These are phyloP conservation scores for Pterocarpus macrocarpus DNA, from an alignment of 306 rosid genomes.

Conservation along the genomic window DNA sequence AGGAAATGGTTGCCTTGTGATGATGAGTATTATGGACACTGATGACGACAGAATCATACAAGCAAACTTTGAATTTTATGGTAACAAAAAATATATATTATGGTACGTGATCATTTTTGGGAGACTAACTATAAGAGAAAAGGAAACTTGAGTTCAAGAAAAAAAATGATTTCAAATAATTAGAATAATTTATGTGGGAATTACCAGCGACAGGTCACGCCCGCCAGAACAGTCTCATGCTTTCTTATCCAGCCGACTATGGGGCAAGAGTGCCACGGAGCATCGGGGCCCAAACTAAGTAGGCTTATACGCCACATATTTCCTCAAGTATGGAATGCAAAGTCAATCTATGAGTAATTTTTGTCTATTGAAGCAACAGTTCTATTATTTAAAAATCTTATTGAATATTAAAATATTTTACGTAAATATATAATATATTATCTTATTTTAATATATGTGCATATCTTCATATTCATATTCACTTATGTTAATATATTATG, in stretches of 20 bases:
- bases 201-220: not conserved
- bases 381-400: too few species aligned
- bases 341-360: not conserved
- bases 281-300: not conserved
- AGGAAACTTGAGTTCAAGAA: not conserved
- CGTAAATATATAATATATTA: too few species aligned
- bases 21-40: not conserved
- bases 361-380: not conserved
- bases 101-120: not conserved
- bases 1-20: not conserved
- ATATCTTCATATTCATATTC: too few species aligned
- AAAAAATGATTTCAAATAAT: not conserved
- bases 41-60: not conserved
- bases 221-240: not conserved
- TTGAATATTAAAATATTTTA: too few species aligned
- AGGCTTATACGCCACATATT: not conserved
- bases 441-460: too few species aligned
- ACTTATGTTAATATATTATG: too few species aligned
- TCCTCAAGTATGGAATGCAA: too few species aligned
- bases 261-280: not conserved
- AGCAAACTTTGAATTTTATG: not conserved
- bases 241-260: not conserved
- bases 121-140: not conserved
- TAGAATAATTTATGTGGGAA: constrained; percentile 4
- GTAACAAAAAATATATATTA: not conserved